These are phyloP conservation scores for Leishmania tarentolae DNA, from an alignment of 208 protist species.

Conservation along the genomic window DNA sequence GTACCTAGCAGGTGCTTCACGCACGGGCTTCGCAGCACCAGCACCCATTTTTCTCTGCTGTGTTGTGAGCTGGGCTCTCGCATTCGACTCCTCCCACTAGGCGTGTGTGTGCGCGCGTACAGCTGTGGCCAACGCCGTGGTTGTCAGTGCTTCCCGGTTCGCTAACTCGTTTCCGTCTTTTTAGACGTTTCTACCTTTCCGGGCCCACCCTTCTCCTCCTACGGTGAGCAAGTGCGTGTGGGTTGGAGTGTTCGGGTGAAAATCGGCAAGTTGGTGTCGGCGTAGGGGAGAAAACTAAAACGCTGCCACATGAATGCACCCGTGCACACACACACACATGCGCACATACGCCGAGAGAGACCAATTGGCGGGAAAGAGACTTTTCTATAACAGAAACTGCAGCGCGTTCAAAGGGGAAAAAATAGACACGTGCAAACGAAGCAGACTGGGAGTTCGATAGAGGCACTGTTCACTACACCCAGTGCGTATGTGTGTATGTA, in stretches of 20 bases:
- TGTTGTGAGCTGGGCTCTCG: not conserved
- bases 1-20: conserved; percentile 78
- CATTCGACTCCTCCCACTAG: not conserved
- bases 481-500: no score
- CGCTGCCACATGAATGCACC: not conserved
- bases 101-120: not conserved
- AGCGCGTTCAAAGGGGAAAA: no score
- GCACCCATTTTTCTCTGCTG: conserved; percentile 40
- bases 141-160: not conserved
- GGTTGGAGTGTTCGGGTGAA: not conserved
- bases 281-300: not conserved
- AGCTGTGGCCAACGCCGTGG: not conserved
- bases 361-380: not conserved
- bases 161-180: not conserved
- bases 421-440: no score
- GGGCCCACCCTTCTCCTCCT: not conserved
- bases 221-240: not conserved
- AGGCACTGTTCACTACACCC: not conserved
- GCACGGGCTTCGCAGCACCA: conserved; percentile 42
- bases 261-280: not conserved
- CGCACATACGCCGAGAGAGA: not conserved
- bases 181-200: not conserved
- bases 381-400: no score
- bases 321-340: not conserved
- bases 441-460: no score